phyloP scores from a whole-genome alignment of 148 eudicot species.

The Cornus controversa region DNA sequence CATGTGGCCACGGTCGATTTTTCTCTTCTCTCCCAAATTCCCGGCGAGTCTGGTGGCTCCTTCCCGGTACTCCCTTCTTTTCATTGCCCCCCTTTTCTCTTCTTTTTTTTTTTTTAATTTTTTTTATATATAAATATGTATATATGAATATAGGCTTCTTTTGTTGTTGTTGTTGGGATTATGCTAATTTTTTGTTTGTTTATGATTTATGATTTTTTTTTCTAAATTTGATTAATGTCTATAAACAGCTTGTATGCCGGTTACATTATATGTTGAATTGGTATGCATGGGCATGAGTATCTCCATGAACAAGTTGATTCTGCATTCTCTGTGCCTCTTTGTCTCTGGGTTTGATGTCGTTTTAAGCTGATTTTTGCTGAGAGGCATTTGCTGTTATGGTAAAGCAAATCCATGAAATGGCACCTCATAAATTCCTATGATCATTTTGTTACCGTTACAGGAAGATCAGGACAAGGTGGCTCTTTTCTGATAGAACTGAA shows the following conservation, averaged over 20 bases:
- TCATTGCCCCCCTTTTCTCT: not conserved
- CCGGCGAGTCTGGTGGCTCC: conserved; percentile 90
- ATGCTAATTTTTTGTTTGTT: not conserved
- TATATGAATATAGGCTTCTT: not conserved
- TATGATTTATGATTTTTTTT: too few species aligned
- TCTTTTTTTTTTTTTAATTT: too few species aligned
- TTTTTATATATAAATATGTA: too few species aligned
- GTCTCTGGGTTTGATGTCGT: too few species aligned
- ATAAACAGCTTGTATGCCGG: too few species aligned
- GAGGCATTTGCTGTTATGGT: too few species aligned
- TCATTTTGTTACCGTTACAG: not conserved
- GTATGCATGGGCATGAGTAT: too few species aligned
- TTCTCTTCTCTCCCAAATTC: conserved; percentile 65
- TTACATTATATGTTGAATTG: too few species aligned
- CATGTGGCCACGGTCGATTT: conserved; percentile 79
- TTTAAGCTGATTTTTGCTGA: too few species aligned
- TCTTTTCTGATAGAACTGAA: not conserved
- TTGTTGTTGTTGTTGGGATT: not conserved
- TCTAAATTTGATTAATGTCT: too few species aligned
- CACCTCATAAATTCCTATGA: not conserved
- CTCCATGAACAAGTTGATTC: too few species aligned
- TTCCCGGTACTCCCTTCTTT: conserved; percentile 50
- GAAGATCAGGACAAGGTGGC: not conserved
- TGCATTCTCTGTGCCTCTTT: too few species aligned
- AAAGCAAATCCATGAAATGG: not conserved